A percentile compares a stretch with the other conserved stretches of the same genome.
These are phyloP conservation scores for Phytopythium mirpurense DNA, from an alignment of 352 stramenopile genomes.

Conservation along the genomic window DNA sequence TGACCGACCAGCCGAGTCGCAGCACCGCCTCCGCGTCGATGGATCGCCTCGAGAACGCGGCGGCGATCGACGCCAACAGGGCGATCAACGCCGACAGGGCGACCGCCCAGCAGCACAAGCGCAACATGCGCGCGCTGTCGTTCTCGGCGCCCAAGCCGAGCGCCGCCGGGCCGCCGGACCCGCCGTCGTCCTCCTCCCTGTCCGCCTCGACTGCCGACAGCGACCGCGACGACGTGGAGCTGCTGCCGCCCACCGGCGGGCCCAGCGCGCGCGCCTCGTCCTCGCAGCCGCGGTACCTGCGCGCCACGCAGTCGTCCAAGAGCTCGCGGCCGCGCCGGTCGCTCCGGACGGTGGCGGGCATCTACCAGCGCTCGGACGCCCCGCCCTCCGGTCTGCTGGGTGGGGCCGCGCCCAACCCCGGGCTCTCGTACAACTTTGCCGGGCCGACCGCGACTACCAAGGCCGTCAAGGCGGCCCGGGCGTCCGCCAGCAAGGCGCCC, in stretches of 20 bases:
- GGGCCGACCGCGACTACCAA: neutral
- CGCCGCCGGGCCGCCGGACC: slow-evolving; percentile 17
- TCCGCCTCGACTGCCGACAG: slow-evolving; percentile 7
- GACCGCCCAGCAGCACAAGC: slow-evolving; percentile 11
- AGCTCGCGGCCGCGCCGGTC: slow-evolving; percentile 34
- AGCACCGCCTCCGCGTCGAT: neutral
- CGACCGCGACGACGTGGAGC: slow-evolving; percentile 32
- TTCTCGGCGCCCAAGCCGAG: slow-evolving; percentile 35
- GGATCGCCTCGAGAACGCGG: neutral
- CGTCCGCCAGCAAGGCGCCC: neutral
- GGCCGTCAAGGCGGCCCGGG: neutral
- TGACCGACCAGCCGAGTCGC: neutral
- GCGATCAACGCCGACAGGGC: neutral
- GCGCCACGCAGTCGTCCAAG: slow-evolving; percentile 45
- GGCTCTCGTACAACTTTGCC: neutral
- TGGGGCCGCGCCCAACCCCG: too few species aligned
- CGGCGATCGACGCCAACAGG: neutral
- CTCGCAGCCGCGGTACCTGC: slow-evolving; percentile 41
- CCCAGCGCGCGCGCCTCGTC: slow-evolving; percentile 6
- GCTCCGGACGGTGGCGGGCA: neutral
- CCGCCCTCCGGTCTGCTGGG: neutral
- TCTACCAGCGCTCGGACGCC: neutral
- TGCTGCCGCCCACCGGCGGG: slow-evolving; percentile 19
- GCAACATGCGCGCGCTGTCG: slow-evolving; percentile 32
- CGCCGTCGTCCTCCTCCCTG: slow-evolving; percentile 23